Base-by-base conservation (phyloP, 2,329 filamentous ascomycete species). In the Botrytis deweyae region DNA sequence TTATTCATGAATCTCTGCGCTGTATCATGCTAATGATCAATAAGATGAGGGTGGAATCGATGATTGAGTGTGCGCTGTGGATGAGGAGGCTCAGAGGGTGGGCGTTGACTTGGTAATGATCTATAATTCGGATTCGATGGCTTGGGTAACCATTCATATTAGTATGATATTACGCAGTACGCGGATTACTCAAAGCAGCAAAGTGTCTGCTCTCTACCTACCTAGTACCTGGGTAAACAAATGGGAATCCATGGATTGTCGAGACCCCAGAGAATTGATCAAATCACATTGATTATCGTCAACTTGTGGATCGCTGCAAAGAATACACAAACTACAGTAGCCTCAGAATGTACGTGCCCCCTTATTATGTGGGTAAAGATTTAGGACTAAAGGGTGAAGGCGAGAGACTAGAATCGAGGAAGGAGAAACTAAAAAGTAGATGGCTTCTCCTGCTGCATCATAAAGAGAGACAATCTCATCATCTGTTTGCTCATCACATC, bases 381-480 rank as follows among this genome's bases (percentile, higher is more conserved):
- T 29, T 9, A 58, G 29, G n/a, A 33, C 52, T 58, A 58, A 18
- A 58, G 52, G 16, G n/a, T 29, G n/a, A 29, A 58, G 52, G n/a
- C 52, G 14, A 29, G 52, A 58, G 52, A 58, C 52, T 58, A 58
- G 52, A 29, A 58, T 58, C 52, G n/a, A 29, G 52, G 52, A 58
- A 58, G 38, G 40, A 33, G 62, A 44, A 7, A 33, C n/a, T 33
- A 65, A 38, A 42, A 20, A 42, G 25, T 42, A 44, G 38, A 64
- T 42, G 38, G 36, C 46, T 20, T 46, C 16, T 68, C 38, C 46
- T 68, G 46, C 49, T 55, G 65, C 49, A 58, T 68, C 46, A 42
- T 29, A 58, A 68, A 58, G 36, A 58, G 66, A 68, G 36, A 68
- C 49, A 68, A 68, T 68, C 65, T 58, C 49, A 69, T 69, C 66